These are phyloP conservation scores for Daldinia sp. DNA, from an alignment of 2,329 filamentous ascomycete genomes.

Conservation along the genomic window DNA sequence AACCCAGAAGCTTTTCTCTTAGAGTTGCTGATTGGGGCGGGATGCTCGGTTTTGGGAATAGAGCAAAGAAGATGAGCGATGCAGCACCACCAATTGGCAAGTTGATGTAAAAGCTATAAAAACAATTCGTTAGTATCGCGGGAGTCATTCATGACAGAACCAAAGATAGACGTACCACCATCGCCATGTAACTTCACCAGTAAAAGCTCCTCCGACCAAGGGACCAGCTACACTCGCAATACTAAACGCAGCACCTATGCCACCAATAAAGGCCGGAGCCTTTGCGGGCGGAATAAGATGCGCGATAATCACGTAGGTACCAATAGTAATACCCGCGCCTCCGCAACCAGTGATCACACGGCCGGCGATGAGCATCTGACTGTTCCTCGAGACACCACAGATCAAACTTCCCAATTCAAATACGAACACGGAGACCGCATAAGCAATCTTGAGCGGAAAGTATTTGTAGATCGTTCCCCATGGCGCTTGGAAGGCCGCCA, in stretches of 20 bases:
- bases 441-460: constrained; percentile 50
- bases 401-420: constrained; percentile 53
- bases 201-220: constrained; percentile 46
- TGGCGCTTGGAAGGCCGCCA: constrained; percentile 49
- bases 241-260: constrained; percentile 49
- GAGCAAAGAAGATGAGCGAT: background rate
- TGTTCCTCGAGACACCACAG: constrained; percentile 46
- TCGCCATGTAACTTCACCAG: constrained; percentile 40
- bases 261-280: constrained; percentile 39
- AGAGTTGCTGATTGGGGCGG: background rate
- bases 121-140: background rate
- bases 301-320: constrained; percentile 49
- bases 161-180: background rate
- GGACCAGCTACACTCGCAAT: constrained; percentile 50
- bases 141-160: too few species aligned
- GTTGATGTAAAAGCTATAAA: background rate
- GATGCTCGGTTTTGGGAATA: background rate
- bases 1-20: background rate
- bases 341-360: constrained; percentile 47
- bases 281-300: constrained; percentile 41
- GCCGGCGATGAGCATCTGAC: constrained; percentile 43
- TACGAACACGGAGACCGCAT: constrained; percentile 48
- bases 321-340: constrained; percentile 54
- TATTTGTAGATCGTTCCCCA: constrained; percentile 53
- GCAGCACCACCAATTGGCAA: background rate